Conservation (phyloP, 1,284 basidiomycete genomes). For the Cutaneotrichosporon dermatis region DNA sequence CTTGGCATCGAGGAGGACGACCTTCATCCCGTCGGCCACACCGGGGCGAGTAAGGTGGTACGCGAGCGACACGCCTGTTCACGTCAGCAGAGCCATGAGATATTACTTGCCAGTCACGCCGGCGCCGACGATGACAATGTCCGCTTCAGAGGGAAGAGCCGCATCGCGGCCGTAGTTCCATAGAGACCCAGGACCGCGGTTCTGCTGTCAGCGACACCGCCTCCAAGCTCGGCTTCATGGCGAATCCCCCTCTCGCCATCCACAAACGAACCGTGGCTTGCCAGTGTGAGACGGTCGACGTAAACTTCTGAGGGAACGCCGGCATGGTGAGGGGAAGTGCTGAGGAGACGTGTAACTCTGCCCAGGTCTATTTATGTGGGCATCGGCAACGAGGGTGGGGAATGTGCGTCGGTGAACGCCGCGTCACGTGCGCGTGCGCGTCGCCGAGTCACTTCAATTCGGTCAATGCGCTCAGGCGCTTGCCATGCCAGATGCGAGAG, state of each 20-base stretch:
- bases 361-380: too few species aligned
- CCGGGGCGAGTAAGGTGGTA: constrained; percentile 27
- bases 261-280: constrained; percentile 6
- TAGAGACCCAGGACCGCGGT: constrained; percentile 23
- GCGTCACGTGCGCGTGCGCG: too few species aligned
- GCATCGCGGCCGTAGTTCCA: constrained; percentile 26
- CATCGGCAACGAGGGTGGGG: too few species aligned
- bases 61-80: background rate
- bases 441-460: too few species aligned
- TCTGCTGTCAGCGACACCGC: constrained; percentile 6
- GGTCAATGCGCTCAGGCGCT: too few species aligned
- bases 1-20: constrained; percentile 38
- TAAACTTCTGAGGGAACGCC: constrained; percentile 9
- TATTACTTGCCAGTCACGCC: constrained; percentile 20
- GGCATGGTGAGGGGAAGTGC: background rate
- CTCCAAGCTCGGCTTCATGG: too few species aligned
- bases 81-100: too few species aligned
- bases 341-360: too few species aligned
- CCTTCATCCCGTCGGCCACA: constrained; percentile 18
- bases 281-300: constrained; percentile 11
- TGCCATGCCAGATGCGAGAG: too few species aligned
- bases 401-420: too few species aligned
- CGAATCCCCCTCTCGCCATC: too few species aligned
- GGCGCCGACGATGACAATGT: constrained; percentile 29
- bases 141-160: constrained; percentile 18